Base-by-base conservation (phyloP, 352 stramenopile genomes). In the Globisporangium spinosum region DNA sequence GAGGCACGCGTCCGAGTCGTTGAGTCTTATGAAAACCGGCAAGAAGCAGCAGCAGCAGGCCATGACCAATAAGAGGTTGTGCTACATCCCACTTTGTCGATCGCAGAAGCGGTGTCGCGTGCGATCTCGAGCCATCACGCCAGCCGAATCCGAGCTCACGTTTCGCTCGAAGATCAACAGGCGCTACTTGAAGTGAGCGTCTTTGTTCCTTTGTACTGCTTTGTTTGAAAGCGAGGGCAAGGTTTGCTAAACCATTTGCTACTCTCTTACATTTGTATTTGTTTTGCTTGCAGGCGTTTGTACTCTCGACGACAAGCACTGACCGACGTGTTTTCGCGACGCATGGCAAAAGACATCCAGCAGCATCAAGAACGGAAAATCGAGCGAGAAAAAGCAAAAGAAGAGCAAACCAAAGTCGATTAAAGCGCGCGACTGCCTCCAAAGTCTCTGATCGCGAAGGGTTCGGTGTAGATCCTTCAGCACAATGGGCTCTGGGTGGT, bases 91-190 rank as follows among this genome's bases (percentile, higher is more conserved):
- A 23, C 63, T 76, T 3, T 70, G 70, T 58, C 54, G 67, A 22
- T 47, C 71, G 12, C 4, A 61, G 2, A 69, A 64, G n/a, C 27
- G 68, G 13, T 51, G 17, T 9, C 65, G 68, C 13, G 43, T 71
- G 35, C 64, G 69, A 51, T 67, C 59, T 57, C 61, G 62, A 25
- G 29, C 61, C 32, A 62, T 77, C 66, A 70, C 75, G 13, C 64
- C 72, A 13, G 70, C 71, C 7, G 70, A 79, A 3, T 68, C 49
- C 2, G 77, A 87, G 27, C 69, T 83, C 12, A 83, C 79, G 3
- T 89, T 87, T 47, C 73, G 72, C 8, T 79, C 81, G 12, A 86
- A 74, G 62, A 87, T 89, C 67, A 89, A 89, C 74, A 70, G 23
- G 2, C 20, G 62, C 7, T 82, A 73, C 38, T 32, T 62, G 35